Evolutionary conservation across 2,329 filamentous ascomycete genomes (phyloP).

Genomic region (Triangularia setosa): DNA sequence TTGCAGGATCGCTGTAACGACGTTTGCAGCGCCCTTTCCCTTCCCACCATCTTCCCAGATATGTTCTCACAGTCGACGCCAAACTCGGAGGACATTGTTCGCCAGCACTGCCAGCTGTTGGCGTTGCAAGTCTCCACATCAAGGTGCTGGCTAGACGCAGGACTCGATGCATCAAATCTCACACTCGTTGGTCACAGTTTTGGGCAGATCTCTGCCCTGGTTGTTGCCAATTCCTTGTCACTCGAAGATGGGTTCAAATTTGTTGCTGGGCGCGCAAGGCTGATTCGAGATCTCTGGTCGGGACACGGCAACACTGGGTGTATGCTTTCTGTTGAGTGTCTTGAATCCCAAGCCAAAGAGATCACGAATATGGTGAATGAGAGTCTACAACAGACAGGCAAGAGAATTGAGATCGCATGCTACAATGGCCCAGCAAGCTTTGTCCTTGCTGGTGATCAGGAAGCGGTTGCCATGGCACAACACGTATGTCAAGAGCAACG

Average conservation of each 20-base stretch:
- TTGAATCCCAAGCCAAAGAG: conserved; percentile 9
- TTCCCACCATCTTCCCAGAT: conserved; percentile 29
- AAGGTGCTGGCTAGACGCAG: conserved; percentile 35
- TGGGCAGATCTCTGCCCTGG: conserved; percentile 38
- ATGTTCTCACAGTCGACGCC: conserved; percentile 30
- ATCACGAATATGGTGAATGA: not conserved
- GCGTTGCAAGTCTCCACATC: conserved; percentile 37
- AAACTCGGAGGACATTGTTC: conserved; percentile 28
- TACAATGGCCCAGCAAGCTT: conserved; percentile 43
- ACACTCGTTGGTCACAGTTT: conserved; percentile 39
- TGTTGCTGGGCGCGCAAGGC: conserved; percentile 28
- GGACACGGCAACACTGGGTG: conserved; percentile 29
- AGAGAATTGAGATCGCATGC: conserved; percentile 39
- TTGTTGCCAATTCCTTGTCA: conserved; percentile 32
- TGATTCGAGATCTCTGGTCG: conserved; percentile 35
- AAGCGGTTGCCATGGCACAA: conserved; percentile 29
- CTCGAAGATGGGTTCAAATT: conserved; percentile 32
- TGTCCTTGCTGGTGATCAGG: conserved; percentile 37
- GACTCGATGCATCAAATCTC: conserved; percentile 22
- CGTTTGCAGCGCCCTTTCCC: conserved; percentile 14
- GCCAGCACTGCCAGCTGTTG: conserved; percentile 35
- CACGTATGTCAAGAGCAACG: not conserved
- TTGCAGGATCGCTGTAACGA: not conserved
- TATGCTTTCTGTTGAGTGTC: conserved; percentile 35
- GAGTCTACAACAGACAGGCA: conserved; percentile 12